These are phyloP conservation scores for Arthromyces matolae DNA, from an alignment of 768 basidiomycete genomes.

Conservation along the genomic window DNA sequence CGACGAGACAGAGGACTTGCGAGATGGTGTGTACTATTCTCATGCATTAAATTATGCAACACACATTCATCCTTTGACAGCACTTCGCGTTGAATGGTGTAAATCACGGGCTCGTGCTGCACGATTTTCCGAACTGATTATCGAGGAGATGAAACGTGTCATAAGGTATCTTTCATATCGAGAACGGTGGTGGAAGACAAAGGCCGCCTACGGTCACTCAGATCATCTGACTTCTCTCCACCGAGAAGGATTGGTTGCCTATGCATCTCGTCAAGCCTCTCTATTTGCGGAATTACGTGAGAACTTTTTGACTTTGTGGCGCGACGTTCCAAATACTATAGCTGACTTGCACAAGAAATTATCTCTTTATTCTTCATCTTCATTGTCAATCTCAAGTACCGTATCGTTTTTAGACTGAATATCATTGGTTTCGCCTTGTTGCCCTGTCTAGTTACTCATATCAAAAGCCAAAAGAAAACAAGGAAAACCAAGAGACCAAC, in stretches of 20 bases:
- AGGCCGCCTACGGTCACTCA: background rate
- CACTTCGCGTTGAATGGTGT: constrained; percentile 7
- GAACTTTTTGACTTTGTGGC: background rate
- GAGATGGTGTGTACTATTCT: background rate
- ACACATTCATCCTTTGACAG: background rate
- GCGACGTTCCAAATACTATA: background rate
- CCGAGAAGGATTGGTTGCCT: background rate
- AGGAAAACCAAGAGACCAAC: no score
- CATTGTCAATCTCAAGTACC: no score
- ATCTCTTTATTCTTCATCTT: background rate
- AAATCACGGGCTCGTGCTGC: constrained; percentile 2
- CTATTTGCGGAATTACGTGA: background rate
- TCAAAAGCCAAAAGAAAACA: no score
- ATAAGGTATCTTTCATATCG: background rate
- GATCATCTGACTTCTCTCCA: background rate
- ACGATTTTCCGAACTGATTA: constrained; percentile 2
- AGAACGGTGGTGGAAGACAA: background rate
- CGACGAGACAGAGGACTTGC: background rate
- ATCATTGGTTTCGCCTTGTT: no score
- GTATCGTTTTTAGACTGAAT: no score
- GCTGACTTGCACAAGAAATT: background rate
- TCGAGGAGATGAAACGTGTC: constrained; percentile 9
- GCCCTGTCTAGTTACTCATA: no score
- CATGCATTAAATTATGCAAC: constrained; percentile 20
- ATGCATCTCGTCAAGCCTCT: background rate